Evolutionary conservation across 768 basidiomycete species (phyloP).

Genomic region (Lactarius vividus): DNA sequence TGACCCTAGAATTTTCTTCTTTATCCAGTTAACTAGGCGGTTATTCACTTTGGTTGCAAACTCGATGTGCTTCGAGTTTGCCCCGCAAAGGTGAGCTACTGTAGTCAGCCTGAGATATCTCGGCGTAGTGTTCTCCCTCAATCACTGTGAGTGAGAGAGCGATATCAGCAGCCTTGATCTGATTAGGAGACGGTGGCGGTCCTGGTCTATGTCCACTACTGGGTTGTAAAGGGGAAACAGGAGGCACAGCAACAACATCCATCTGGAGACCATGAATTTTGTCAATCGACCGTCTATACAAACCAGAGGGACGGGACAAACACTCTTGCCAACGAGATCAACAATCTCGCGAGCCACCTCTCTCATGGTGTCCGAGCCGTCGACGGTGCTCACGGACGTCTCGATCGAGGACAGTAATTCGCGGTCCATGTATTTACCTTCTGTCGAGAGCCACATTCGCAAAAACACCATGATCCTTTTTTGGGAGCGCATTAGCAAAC

Average conservation of each 20-base stretch:
- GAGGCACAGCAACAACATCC: constrained; percentile 5
- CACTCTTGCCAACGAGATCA: constrained; percentile 14
- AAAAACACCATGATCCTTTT: constrained; percentile 18
- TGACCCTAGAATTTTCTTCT: constrained; percentile 25
- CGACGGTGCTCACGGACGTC: constrained; percentile 12
- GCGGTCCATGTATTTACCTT: constrained; percentile 27
- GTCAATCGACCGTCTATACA: neutral
- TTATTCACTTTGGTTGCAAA: constrained; percentile 39
- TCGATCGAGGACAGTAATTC: constrained; percentile 31
- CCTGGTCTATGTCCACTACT: neutral
- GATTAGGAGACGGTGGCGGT: constrained; percentile 27
- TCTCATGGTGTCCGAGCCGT: constrained; percentile 16
- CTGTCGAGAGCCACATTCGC: constrained; percentile 16
- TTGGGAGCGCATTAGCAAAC: neutral
- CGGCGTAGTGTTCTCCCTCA: constrained; percentile 43
- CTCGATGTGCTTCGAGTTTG: constrained; percentile 36
- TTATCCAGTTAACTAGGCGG: constrained; percentile 34
- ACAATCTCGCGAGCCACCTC: constrained; percentile 10
- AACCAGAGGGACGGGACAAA: neutral
- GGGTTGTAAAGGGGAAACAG: neutral
- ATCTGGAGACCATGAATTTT: constrained; percentile 11
- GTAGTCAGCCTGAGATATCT: constrained; percentile 43
- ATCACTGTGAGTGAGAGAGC: constrained; percentile 45
- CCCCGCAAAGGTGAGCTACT: constrained; percentile 39
- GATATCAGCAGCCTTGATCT: constrained; percentile 41